Evolutionary conservation across 139 green algal genomes (phyloP), one percentile per base, ranked within the genome.

Genomic region (Chlorella vulgaris): DNA sequence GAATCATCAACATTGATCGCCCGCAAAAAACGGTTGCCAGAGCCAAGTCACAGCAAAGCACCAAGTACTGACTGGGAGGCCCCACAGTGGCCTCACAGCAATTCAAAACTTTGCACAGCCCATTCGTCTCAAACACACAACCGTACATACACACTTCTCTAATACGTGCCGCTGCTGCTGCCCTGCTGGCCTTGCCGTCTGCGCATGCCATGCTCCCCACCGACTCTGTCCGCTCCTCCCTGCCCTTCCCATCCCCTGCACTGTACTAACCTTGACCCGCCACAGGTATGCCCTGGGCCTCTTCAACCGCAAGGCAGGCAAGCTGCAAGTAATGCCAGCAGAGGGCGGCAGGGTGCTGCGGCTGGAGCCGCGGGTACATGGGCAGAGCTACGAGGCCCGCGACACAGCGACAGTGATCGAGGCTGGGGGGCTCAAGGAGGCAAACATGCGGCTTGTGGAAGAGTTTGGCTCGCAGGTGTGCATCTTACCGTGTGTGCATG

Each of bases 391-490:
- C 69, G 31, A 28, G 18, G 31, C 76, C 26, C 36, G 50, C 6
- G 68, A 35, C 24, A 63, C 35, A 4, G 63, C 33, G 19, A 65
- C 73, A 1, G 35, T n/a, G 0, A 53, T 69, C 38, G 74, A 80
- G 33, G 19, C 38, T 29, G 61, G 66, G 10, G 63, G 42, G 26
- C 36, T 80, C 15, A 36, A 69, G 29, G 85, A 76, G 3, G 53
- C 74, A 29, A 89, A 87, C 80, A 76, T 70, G 47, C 69, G 75
- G 47, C 76, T 91, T 60, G 80, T 90, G 39, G 81, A 89, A 65
- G 60, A 76, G 76, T 90, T 90, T 80, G 86, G 86, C 35, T 86
- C 77, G 62, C 85, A 76, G 69, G 69, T 61, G 21, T 8, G 47
- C 47, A 10, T 10, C 47, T 15, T 10, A 10, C 47, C 15, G 10